phyloP scores from a whole-genome alignment of 495 filamentous ascomycete species.

The Neurospora sp. region DNA sequence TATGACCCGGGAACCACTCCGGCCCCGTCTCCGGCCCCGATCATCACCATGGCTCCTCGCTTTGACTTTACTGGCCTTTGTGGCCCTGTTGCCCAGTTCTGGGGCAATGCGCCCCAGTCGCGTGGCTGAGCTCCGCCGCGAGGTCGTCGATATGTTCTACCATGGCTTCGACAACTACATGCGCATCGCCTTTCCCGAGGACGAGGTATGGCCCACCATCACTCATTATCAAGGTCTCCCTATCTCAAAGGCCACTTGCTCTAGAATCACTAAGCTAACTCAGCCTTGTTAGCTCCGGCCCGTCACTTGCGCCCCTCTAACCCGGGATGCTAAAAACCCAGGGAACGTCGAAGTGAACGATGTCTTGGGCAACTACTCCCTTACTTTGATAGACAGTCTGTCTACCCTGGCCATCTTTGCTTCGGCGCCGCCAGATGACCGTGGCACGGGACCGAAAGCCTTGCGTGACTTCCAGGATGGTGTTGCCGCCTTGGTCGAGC shows the following conservation, averaged over 20 bases:
- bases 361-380: slow-evolving; percentile 90
- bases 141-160: slow-evolving; percentile 89
- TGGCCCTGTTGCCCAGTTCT: slow-evolving; percentile 23
- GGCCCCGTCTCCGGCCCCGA: not conserved
- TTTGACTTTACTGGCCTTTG: slow-evolving; percentile 10
- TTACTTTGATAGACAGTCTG: slow-evolving; percentile 89
- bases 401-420: slow-evolving; percentile 88
- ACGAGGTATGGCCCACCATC: slow-evolving; percentile 50
- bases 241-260: not conserved
- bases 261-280: not conserved
- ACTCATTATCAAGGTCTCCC: slow-evolving; percentile 3
- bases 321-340: slow-evolving; percentile 70
- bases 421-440: slow-evolving; percentile 46
- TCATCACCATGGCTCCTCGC: not conserved
- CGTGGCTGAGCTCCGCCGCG: slow-evolving; percentile 46
- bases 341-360: slow-evolving; percentile 85
- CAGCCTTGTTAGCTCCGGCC: slow-evolving; percentile 53
- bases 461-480: slow-evolving; percentile 71
- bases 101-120: slow-evolving; percentile 42
- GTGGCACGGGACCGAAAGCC: slow-evolving; percentile 46
- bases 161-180: slow-evolving; percentile 97
- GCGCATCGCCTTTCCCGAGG: slow-evolving; percentile 87
- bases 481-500: slow-evolving; percentile 63
- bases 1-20: not conserved
- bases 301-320: slow-evolving; percentile 71